A percentile compares a stretch with the other conserved stretches of the same genome.
phyloP scores from a whole-genome alignment of 148 eudicot genomes.

The Chenopodium suecicum region DNA sequence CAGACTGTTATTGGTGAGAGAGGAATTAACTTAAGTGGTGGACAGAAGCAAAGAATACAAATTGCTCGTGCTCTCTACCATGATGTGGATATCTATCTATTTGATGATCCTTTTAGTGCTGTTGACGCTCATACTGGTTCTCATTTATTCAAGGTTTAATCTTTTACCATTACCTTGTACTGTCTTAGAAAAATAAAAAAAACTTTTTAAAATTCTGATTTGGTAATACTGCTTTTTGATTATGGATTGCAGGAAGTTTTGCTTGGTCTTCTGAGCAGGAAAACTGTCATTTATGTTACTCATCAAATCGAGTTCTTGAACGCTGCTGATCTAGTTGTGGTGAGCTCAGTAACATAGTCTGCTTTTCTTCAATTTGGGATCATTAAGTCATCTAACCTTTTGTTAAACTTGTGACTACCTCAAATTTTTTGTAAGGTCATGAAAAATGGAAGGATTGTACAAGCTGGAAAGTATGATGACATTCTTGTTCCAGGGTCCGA shows the following conservation, averaged over 20 bases:
- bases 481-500: slow-evolving; percentile 10
- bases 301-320: slow-evolving; percentile 25
- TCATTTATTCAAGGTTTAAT: slow-evolving; percentile 14
- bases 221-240: not conserved
- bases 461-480: slow-evolving; percentile 8
- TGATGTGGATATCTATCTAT: too few relatives aligned
- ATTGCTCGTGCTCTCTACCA: too few relatives aligned
- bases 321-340: slow-evolving; percentile 18
- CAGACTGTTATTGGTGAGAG: slow-evolving; percentile 53
- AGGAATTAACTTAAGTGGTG: not conserved
- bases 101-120: too few relatives aligned
- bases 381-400: not conserved
- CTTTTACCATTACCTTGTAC: not conserved
- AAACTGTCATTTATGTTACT: slow-evolving; percentile 21
- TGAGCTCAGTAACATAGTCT: not conserved
- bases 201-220: not conserved
- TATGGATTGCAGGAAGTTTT: slow-evolving; percentile 5
- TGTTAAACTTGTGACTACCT: not conserved
- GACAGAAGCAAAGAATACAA: too few relatives aligned
- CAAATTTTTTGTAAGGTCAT: slow-evolving; percentile 14
- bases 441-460: slow-evolving; percentile 18
- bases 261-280: slow-evolving; percentile 13
- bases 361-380: not conserved
- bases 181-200: not conserved
- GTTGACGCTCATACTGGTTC: too few relatives aligned